phyloP scores from a whole-genome alignment of 345 rosid species.

The Sonneratia caseolaris region DNA sequence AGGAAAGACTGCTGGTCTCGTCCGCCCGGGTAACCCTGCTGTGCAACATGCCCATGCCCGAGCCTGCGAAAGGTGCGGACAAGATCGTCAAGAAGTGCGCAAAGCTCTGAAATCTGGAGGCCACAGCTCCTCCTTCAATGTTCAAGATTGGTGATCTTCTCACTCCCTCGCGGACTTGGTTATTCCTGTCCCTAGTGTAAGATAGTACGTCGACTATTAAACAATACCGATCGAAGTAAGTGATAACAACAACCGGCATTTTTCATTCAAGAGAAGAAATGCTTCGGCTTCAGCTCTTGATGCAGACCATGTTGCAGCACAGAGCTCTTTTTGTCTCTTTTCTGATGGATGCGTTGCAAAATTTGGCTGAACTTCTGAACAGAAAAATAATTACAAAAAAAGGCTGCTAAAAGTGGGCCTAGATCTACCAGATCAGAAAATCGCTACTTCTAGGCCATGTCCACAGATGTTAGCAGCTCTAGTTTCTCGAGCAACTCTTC shows the following conservation, averaged over 20 bases:
- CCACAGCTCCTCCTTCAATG: not conserved
- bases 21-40: constrained; percentile 65
- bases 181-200: not conserved
- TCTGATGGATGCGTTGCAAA: no score
- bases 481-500: no score
- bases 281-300: not conserved
- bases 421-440: no score
- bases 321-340: no score
- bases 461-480: no score
- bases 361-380: no score
- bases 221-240: not conserved
- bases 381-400: no score
- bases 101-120: constrained; percentile 31
- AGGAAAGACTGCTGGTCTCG: constrained; percentile 32
- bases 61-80: constrained; percentile 39
- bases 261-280: not conserved
- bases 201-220: not conserved
- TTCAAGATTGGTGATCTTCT: not conserved
- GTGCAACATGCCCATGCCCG: constrained; percentile 65
- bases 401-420: no score
- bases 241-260: not conserved
- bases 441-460: no score
- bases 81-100: constrained; percentile 37
- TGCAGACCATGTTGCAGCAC: not conserved
- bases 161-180: not conserved